Conservation (phyloP, 495 filamentous ascomycete genomes). For the Lophiotrema nucula region DNA sequence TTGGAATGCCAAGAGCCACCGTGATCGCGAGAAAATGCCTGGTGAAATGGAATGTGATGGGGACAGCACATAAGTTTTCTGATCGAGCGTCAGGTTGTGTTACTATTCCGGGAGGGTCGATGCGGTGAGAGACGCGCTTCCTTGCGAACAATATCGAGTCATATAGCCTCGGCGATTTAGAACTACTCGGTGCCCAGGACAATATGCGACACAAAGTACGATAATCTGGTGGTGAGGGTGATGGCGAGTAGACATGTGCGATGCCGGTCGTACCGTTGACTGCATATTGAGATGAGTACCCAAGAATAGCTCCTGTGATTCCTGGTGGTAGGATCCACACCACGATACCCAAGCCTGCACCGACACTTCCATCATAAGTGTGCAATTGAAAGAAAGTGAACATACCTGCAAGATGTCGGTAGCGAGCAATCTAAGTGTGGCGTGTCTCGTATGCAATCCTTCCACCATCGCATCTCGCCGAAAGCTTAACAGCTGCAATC, state of each 20-base stretch:
- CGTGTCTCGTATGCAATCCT: constrained; percentile 20
- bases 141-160: neutral
- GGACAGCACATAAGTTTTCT: neutral
- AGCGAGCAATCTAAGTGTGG: constrained; percentile 18
- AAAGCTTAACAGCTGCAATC: constrained; percentile 6
- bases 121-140: neutral
- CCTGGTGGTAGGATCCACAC: constrained; percentile 9
- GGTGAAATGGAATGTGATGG: neutral
- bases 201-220: neutral
- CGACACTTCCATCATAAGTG: constrained; percentile 17
- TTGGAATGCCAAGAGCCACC: constrained; percentile 3
- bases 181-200: neutral
- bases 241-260: neutral
- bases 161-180: neutral
- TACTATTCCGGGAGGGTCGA: constrained; percentile 10
- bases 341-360: neutral
- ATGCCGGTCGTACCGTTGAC: neutral
- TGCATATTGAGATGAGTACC: constrained; percentile 1
- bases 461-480: neutral
- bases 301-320: constrained; percentile 8
- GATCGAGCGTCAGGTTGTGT: neutral
- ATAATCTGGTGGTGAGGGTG: neutral
- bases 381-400: constrained; percentile 2
- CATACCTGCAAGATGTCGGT: neutral
- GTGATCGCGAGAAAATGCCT: neutral